Percentiles rank a stretch among this genome's conserved stretches.
Evolutionary conservation across 345 rosid species (phyloP).

Genomic region (Eucalyptus pauciflora): DNA sequence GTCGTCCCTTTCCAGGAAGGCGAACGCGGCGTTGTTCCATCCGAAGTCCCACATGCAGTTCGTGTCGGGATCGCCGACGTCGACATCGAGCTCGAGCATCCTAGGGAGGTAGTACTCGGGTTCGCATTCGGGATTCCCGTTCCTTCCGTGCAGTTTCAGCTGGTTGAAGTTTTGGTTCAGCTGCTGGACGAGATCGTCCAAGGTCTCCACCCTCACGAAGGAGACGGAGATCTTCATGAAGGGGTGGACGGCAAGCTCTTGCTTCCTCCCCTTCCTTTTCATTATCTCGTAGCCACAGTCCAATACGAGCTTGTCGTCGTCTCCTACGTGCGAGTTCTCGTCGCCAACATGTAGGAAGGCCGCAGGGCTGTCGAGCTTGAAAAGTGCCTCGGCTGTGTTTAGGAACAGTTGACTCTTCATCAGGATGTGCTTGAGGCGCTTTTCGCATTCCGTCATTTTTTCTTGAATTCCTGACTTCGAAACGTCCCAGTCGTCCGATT

Average conservation of each 20-base stretch:
- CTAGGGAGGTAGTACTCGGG: constrained; percentile 50
- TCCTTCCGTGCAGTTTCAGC: constrained; percentile 40
- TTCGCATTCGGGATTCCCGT: constrained; percentile 14
- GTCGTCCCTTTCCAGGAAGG: constrained; percentile 56
- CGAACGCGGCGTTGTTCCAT: constrained; percentile 38
- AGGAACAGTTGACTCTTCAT: constrained; percentile 52
- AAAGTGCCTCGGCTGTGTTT: constrained; percentile 68
- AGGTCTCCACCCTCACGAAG: constrained; percentile 16
- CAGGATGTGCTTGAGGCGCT: constrained; percentile 49
- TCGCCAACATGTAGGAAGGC: neutral
- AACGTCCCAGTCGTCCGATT: neutral
- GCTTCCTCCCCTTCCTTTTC: constrained; percentile 68
- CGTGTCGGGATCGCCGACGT: constrained; percentile 37
- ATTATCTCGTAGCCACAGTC: constrained; percentile 81
- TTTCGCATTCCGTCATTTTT: constrained; percentile 48
- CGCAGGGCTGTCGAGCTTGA: constrained; percentile 59
- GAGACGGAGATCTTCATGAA: constrained; percentile 23
- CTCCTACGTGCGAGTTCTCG: neutral
- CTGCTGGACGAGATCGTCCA: constrained; percentile 58
- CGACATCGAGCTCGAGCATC: constrained; percentile 56
- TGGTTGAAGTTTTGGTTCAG: constrained; percentile 41
- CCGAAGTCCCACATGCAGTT: constrained; percentile 91
- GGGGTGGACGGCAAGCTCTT: constrained; percentile 66
- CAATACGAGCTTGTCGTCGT: constrained; percentile 40
- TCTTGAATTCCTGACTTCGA: constrained; percentile 8